These are phyloP conservation scores for Hexamita inflata DNA, from an alignment of 208 protist species.

Conservation along the genomic window DNA sequence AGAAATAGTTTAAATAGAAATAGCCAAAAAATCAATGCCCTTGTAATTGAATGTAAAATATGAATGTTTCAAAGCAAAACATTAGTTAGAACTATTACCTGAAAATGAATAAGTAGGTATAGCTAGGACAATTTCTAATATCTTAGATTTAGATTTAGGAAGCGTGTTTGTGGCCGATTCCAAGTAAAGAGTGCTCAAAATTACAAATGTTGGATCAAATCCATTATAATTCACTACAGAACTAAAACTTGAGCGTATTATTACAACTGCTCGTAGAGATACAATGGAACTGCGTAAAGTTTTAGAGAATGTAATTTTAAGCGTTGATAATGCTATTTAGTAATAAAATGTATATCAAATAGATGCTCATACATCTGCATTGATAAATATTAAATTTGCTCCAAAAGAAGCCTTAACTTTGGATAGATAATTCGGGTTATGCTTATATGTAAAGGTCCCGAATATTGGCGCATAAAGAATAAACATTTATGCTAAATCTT, in stretches of 20 bases:
- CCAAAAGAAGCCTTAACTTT: neutral
- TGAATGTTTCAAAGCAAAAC: constrained; percentile 21
- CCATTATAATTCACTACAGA: neutral
- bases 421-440: neutral
- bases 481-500: neutral
- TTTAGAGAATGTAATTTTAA: neutral
- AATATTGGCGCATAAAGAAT: neutral
- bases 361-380: neutral
- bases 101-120: constrained; percentile 1
- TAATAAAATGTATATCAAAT: neutral
- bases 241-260: neutral
- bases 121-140: neutral
- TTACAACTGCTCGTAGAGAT: constrained; percentile 9
- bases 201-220: constrained; percentile 10
- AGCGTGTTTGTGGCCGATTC: constrained; percentile 13
- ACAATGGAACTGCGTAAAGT: neutral
- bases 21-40: neutral
- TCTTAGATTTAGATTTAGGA: constrained; percentile 5
- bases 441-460: neutral
- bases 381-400: neutral
- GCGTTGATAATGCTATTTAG: neutral
- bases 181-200: neutral
- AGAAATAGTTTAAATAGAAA: neutral
- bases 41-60: constrained; percentile 14
- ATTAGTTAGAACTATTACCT: constrained; percentile 4